A percentile compares a stretch with the other conserved stretches of the same genome.
Conservation (phyloP, 768 basidiomycete genomes). For the Lenzites betulinus region DNA sequence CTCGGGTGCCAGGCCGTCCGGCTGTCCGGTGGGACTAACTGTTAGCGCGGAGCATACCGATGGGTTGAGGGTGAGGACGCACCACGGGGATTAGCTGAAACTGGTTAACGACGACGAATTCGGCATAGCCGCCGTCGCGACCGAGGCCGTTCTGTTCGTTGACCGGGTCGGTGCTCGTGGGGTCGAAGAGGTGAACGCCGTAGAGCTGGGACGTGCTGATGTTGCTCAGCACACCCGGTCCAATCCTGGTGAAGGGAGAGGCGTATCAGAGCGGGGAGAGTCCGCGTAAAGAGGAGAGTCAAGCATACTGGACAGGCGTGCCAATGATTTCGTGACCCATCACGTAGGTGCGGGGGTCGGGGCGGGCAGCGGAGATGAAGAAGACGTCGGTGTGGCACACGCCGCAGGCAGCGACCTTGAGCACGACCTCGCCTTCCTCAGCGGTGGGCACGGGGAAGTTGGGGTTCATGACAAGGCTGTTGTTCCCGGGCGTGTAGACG, state of each 20-base stretch:
- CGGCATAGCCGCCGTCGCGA: slow-evolving; percentile 9
- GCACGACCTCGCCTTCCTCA: slow-evolving; percentile 5
- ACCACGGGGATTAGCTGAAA: slow-evolving; percentile 15
- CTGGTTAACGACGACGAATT: slow-evolving; percentile 6
- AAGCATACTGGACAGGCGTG: slow-evolving; percentile 3
- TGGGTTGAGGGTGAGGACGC: too few relatives aligned
- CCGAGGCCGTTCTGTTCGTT: slow-evolving; percentile 3
- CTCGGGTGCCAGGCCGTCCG: slow-evolving; percentile 13
- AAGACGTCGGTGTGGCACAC: slow-evolving; percentile 18
- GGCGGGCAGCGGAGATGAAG: not conserved
- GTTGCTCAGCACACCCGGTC: not conserved
- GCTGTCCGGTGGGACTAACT: slow-evolving; percentile 4
- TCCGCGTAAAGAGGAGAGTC: not conserved
- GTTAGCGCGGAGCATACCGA: too few relatives aligned
- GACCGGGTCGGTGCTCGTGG: not conserved
- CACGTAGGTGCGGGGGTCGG: slow-evolving; percentile 13
- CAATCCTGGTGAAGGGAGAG: too few relatives aligned
- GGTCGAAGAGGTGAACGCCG: not conserved
- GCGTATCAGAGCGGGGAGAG: too few relatives aligned
- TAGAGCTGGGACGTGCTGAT: slow-evolving; percentile 8
- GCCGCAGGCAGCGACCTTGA: slow-evolving; percentile 17
- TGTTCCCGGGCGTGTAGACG: slow-evolving; percentile 32
- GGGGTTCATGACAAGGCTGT: slow-evolving; percentile 34
- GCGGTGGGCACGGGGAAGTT: slow-evolving; percentile 9
- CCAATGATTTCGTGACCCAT: slow-evolving; percentile 16